These are phyloP conservation scores for Arachnomyces sp. DNA, from an alignment of 2,329 filamentous ascomycete species.

Conservation along the genomic window DNA sequence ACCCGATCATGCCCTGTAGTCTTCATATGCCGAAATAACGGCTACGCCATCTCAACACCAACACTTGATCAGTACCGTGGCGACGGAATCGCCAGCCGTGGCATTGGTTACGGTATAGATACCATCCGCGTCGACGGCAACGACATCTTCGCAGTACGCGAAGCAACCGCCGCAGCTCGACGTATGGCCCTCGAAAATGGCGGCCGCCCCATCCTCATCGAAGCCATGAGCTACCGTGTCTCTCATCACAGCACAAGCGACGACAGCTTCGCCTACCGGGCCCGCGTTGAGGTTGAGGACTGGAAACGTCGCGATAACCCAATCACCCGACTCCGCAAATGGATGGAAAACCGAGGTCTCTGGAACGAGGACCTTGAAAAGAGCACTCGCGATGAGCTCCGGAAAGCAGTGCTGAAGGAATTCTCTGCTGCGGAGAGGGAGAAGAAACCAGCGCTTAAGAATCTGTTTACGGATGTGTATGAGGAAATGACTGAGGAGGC, in stretches of 20 bases:
- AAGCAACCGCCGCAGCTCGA: conserved; percentile 70
- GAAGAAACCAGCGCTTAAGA: conserved; percentile 47
- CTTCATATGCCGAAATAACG: conserved; percentile 90
- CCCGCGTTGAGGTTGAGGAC: conserved; percentile 85
- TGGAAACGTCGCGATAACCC: conserved; percentile 90
- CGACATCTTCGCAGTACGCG: conserved; percentile 80
- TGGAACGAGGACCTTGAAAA: conserved; percentile 85
- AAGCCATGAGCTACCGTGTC: conserved; percentile 97
- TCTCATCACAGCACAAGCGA: conserved; percentile 95
- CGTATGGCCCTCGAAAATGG: conserved; percentile 70
- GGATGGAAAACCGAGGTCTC: conserved; percentile 71
- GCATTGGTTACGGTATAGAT: conserved; percentile 87
- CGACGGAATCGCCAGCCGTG: conserved; percentile 80
- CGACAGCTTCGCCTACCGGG: conserved; percentile 93
- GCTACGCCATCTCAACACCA: conserved; percentile 83
- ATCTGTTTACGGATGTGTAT: conserved; percentile 78
- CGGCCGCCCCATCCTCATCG: conserved; percentile 77
- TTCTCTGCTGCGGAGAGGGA: conserved; percentile 64
- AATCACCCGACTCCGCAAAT: conserved; percentile 77
- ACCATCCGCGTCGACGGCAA: conserved; percentile 92
- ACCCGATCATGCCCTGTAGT: conserved; percentile 80
- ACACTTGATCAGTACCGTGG: conserved; percentile 87
- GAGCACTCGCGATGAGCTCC: conserved; percentile 55
- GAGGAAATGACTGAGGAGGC: conserved; percentile 77
- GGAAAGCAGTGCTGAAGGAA: conserved; percentile 72